Conservation (phyloP, 306 rosid species). For the Malus asiatica region DNA sequence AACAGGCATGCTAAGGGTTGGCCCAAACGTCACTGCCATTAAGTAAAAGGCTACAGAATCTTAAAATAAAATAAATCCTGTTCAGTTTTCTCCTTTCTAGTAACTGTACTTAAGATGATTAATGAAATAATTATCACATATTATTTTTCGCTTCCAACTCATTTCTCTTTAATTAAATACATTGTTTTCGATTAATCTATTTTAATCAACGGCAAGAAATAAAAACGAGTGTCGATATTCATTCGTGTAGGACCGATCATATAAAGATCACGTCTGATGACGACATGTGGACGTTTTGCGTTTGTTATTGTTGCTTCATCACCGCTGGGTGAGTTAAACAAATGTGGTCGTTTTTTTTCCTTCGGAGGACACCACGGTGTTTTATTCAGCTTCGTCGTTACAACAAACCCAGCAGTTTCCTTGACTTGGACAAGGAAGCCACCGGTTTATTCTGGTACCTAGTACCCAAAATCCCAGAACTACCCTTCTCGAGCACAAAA, state of each 20-base stretch:
- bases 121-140: no score
- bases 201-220: no score
- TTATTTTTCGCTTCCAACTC: no score
- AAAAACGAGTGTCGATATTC: no score
- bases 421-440: conserved; percentile 55
- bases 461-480: neutral
- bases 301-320: conserved; percentile 10
- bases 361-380: conserved; percentile 1
- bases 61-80: neutral
- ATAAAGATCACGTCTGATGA: neutral
- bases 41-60: conserved; percentile 3
- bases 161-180: no score
- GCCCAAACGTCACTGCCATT: conserved; percentile 3
- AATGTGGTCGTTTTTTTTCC: conserved; percentile 4
- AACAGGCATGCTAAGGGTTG: conserved; percentile 8
- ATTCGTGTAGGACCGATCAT: neutral
- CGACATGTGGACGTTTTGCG: conserved; percentile 23
- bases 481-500: neutral
- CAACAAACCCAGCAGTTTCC: conserved; percentile 68
- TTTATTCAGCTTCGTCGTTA: conserved; percentile 42
- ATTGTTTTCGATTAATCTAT: no score
- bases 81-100: conserved; percentile 9
- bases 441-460: conserved; percentile 37
- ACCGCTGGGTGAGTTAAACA: conserved; percentile 23
- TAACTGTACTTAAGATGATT: neutral